Evolutionary conservation across 2,329 filamentous ascomycete genomes (phyloP).

Genomic region (Pseudogymnoascus sp.): DNA sequence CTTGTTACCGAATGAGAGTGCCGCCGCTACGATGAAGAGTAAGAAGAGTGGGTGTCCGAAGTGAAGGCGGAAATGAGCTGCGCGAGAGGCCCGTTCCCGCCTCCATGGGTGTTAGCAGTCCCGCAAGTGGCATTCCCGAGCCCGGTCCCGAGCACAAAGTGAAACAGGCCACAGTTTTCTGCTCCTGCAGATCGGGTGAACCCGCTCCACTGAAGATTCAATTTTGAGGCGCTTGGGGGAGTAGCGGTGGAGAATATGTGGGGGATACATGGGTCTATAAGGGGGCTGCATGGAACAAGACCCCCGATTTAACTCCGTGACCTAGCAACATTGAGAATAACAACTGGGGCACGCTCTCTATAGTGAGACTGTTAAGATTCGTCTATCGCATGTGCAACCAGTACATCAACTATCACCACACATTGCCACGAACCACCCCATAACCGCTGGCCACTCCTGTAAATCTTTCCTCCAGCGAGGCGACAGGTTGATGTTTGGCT

Average conservation of each 20-base stretch:
- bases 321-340: neutral
- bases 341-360: neutral
- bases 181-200: neutral
- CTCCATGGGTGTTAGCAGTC: neutral
- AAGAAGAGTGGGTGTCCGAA: neutral
- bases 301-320: neutral
- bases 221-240: neutral
- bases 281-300: neutral
- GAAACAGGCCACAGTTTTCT: neutral
- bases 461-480: neutral
- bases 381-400: neutral
- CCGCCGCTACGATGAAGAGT: neutral
- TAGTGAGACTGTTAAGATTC: neutral
- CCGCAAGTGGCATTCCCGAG: slow-evolving; percentile 1
- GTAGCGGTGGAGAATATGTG: neutral
- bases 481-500: neutral
- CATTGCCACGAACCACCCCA: neutral
- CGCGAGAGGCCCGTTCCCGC: neutral
- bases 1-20: neutral
- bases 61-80: slow-evolving; percentile 2
- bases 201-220: neutral
- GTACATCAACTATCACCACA: neutral
- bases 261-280: neutral
- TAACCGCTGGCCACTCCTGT: neutral
- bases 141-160: neutral